phyloP scores from a whole-genome alignment of 2,329 filamentous ascomycete genomes.

The Ustulina deusta region DNA sequence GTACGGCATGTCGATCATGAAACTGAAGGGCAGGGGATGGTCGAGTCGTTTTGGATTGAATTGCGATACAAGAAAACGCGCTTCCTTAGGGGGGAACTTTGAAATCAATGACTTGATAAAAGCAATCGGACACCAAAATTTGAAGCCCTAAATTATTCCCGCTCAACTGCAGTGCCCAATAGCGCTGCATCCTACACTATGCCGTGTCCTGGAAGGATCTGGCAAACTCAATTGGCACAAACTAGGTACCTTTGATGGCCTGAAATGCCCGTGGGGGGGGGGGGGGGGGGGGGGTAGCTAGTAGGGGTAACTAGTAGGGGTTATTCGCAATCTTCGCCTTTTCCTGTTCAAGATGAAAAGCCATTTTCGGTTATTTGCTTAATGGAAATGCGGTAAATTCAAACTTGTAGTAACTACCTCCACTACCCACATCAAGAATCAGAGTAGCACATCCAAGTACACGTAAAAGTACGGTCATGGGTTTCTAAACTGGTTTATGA shows the following conservation, averaged over 20 bases:
- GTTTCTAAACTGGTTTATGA: slow-evolving; percentile 19
- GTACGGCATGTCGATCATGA: slow-evolving; percentile 22
- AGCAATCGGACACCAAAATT: slow-evolving; percentile 12
- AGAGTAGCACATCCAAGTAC: background rate
- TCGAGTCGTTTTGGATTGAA: background rate
- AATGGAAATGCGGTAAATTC: slow-evolving; percentile 12
- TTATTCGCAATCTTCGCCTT: slow-evolving; percentile 23
- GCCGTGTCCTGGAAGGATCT: slow-evolving; percentile 24
- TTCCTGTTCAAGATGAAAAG: slow-evolving; percentile 9
- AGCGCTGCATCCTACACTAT: slow-evolving; percentile 8
- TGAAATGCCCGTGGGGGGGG: background rate
- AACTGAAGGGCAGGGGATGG: slow-evolving; percentile 11
- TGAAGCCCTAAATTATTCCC: slow-evolving; percentile 17
- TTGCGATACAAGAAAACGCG: background rate
- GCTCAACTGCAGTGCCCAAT: slow-evolving; percentile 8
- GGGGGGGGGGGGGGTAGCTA: too few relatives aligned
- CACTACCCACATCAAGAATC: too few relatives aligned
- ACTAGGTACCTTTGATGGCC: slow-evolving; percentile 16
- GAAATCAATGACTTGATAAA: background rate
- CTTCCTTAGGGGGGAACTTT: background rate
- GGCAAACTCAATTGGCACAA: slow-evolving; percentile 18
- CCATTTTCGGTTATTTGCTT: slow-evolving; percentile 1
- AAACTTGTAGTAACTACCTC: background rate
- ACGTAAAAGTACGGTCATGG: slow-evolving; percentile 25
- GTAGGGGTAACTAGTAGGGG: slow-evolving; percentile 7